Evolutionary conservation across 1,139 yeast species (phyloP), one percentile per base, ranked within the genome.

Genomic region (Trichomonascaceae sp.): DNA sequence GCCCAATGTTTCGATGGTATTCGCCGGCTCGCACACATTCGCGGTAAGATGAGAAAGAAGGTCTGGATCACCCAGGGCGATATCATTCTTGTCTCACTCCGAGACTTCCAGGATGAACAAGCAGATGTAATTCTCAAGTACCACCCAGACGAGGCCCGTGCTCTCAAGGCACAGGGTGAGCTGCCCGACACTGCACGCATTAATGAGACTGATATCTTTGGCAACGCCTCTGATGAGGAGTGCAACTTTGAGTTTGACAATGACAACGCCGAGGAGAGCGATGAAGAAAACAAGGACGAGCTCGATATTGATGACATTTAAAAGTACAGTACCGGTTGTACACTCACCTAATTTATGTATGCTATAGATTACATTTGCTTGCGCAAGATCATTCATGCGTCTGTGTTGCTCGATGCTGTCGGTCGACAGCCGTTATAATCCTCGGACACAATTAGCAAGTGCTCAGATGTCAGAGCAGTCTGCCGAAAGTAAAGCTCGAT

Each of bases 51-150:
- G 67, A 81, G 99, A 72, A 92, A 92, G 77, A 89, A 89, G 74
- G 97, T 87, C 43, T 92, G 99, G 99, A 87, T 92, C 84, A 81
- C 84, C 30, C 97, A 85, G 63, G 98, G 98, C 64, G 99, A 92
- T 57, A 92, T 92, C 50, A 85, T 92, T 47, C 68, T 92, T 54
- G 89, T 89, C 32, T 85, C 96, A 4, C 73, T 92, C 54, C 84
- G 99, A 71, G 99, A 92, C 55, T 92, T 89, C 75, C 96, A 92
- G 64, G 97, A 89, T 56, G 95, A 84, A 46, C 93, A 81, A 60
- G 92, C 96, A 67, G 99, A 92, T 59, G 97, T 92, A 47, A 89
- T 92, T 37, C 93, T 89, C 63, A 89, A 89, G 64, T 92, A 79
- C 65, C 85, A 81, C 59, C 79, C 96, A 31, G 99, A 92, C 55